Evolutionary conservation across 441 rosid genomes (phyloP).

Genomic region (Brassica hybrid): DNA sequence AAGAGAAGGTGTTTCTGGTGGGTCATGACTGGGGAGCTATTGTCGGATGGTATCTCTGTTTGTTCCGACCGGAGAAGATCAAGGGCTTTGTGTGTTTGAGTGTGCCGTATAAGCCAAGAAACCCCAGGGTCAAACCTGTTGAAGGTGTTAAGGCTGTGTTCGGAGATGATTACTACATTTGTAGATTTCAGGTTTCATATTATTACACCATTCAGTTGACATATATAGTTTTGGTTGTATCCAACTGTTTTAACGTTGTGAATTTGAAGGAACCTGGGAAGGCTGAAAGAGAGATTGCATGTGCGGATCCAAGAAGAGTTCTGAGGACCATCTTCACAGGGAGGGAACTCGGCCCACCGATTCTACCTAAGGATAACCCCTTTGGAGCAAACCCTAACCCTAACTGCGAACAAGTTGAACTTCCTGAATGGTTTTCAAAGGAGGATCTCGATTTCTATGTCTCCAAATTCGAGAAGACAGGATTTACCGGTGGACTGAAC

Average conservation of each 20-base stretch:
- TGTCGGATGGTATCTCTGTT: constrained; percentile 75
- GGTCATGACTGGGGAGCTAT: constrained; percentile 86
- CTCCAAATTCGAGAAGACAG: constrained; percentile 49
- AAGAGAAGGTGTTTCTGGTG: constrained; percentile 64
- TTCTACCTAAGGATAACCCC: constrained; percentile 51
- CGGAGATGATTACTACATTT: constrained; percentile 82
- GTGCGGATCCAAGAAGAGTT: constrained; percentile 46
- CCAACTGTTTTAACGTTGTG: not conserved
- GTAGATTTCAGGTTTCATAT: constrained; percentile 72
- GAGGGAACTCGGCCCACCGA: constrained; percentile 52
- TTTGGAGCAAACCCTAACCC: constrained; percentile 37
- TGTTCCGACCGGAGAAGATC: constrained; percentile 69
- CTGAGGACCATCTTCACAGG: constrained; percentile 47
- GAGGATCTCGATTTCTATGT: constrained; percentile 55
- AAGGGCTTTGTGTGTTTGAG: constrained; percentile 63
- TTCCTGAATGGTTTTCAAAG: constrained; percentile 73
- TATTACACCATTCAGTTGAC: not conserved
- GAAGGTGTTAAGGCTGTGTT: constrained; percentile 55
- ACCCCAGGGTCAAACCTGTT: constrained; percentile 61
- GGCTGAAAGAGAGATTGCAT: constrained; percentile 61
- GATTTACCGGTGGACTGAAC: constrained; percentile 75
- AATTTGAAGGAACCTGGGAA: constrained; percentile 60
- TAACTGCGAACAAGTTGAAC: constrained; percentile 8
- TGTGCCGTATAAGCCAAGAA: constrained; percentile 71
- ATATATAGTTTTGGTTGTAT: not conserved